Evolutionary conservation across 352 stramenopile genomes (phyloP), one percentile per base, ranked within the genome.

Genomic region (Pythium brachiatum): DNA sequence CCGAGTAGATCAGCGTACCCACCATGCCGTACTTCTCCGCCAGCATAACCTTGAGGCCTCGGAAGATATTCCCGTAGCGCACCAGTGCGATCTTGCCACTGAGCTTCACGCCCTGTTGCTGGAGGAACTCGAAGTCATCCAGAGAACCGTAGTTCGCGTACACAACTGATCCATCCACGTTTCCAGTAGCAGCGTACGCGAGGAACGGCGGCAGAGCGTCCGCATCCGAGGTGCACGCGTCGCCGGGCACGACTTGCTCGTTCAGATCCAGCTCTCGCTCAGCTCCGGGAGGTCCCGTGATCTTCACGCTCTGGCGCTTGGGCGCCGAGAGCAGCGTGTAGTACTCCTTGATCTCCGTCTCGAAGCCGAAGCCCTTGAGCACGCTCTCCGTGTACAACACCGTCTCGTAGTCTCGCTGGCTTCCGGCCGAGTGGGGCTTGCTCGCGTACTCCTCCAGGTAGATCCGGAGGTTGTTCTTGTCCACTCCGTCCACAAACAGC

Each of bases 81-180:
- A 89, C 72, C 2, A 97, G 47, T 4, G 92, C 90, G 46, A 97
- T 91, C 51, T 83, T 92, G n/a, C 79, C 82, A 20, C 83, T 58
- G 12, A 97, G 61, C 6, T 71, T 78, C 55, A 97, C 76, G 43
- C 86, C 88, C 5, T 78, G 66, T 5, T 67, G 58, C 57, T 80
- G 64, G 0, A 97, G 75, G 57, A 68, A 89, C 34, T 90, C 67
- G 58, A 96, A 96, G 65, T 97, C 90, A 39, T 68, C 60, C 3
- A 76, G 89, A 13, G 71, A 62, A 0, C 83, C 90, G 57, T 92
- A 93, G 68, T 97, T 97, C 21, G 85, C 89, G 68, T 96, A 97
- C 55, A 97, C 86, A 0, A 94, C 61, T 0, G 81, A 66, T 5
- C 70, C 73, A 9, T 72, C 83, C 29, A 94, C 75, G 58, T 89